Conservation (phyloP, 2,329 filamentous ascomycete genomes). For the Xylaria sp. region DNA sequence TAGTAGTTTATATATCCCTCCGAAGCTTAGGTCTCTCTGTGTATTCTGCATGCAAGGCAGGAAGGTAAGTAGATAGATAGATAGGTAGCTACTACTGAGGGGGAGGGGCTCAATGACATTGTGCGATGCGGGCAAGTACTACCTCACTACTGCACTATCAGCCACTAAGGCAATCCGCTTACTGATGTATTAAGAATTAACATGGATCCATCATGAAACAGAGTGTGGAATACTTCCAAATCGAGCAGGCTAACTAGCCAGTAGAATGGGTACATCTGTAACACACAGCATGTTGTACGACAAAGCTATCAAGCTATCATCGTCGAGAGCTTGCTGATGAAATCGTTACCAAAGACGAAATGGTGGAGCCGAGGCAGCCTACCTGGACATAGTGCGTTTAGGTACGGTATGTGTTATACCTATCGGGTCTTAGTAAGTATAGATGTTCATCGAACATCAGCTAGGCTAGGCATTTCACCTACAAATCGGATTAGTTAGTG, state of each 20-base stretch:
- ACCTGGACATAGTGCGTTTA: not conserved
- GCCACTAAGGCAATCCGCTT: constrained; percentile 27
- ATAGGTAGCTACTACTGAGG: constrained; percentile 5
- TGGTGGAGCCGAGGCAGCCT: constrained; percentile 8
- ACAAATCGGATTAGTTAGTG: not conserved
- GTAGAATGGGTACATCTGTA: constrained; percentile 11
- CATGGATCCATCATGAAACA: constrained; percentile 18
- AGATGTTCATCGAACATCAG: not conserved
- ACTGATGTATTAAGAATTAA: constrained; percentile 35
- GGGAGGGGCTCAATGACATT: constrained; percentile 8
- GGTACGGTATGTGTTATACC: not conserved
- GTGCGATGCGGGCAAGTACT: not conserved
- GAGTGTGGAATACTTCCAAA: constrained; percentile 1
- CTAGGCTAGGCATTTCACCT: too few relatives aligned
- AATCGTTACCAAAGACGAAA: constrained; percentile 32
- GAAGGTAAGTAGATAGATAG: not conserved
- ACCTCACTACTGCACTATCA: not conserved
- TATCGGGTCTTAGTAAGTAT: not conserved
- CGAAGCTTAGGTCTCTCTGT: not conserved
- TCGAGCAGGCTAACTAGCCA: constrained; percentile 5
- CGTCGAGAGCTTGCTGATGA: constrained; percentile 27
- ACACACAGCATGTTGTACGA: not conserved
- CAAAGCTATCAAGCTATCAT: not conserved
- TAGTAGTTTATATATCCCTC: constrained; percentile 25
- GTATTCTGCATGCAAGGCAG: constrained; percentile 6